Evolutionary conservation across 2,329 filamentous ascomycete species (phyloP).

Genomic region (Pseudogymnoascus sp.): DNA sequence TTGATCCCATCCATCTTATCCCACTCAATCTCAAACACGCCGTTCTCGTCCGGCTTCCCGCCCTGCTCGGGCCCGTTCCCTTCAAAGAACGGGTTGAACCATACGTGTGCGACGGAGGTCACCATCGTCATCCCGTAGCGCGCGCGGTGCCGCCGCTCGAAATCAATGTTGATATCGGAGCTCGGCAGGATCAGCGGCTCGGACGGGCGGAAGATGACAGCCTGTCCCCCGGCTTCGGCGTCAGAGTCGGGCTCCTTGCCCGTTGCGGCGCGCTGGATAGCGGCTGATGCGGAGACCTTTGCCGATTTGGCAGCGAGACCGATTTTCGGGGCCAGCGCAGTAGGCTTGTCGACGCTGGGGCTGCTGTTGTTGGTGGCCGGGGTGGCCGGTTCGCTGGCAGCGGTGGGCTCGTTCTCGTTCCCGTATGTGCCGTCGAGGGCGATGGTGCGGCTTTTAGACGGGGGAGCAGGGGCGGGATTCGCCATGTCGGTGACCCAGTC

Average conservation of each 20-base stretch:
- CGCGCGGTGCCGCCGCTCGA: conserved; percentile 78
- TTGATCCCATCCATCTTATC: conserved; percentile 90
- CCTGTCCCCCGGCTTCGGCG: conserved; percentile 55
- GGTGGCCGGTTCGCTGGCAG: background rate
- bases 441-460: background rate
- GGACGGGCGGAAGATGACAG: conserved; percentile 70
- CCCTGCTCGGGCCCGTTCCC: conserved; percentile 64
- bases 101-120: conserved; percentile 86
- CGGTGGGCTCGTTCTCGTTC: background rate
- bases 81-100: conserved; percentile 96
- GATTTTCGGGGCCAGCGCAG: background rate
- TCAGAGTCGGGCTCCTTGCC: conserved; percentile 12
- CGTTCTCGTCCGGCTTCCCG: conserved; percentile 61
- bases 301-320: background rate
- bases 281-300: background rate
- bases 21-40: conserved; percentile 66
- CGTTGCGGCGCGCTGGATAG: conserved; percentile 25
- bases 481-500: conserved; percentile 51
- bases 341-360: background rate
- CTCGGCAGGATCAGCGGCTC: conserved; percentile 64
- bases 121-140: conserved; percentile 80
- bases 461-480: conserved; percentile 13
- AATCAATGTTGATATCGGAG: conserved; percentile 83
- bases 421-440: conserved; percentile 12
- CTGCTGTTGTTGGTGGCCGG: background rate